Percentiles rank a stretch among this genome's conserved stretches.
These are phyloP conservation scores for Trichomonas gallinae DNA, from an alignment of 208 protist species.

Conservation along the genomic window DNA sequence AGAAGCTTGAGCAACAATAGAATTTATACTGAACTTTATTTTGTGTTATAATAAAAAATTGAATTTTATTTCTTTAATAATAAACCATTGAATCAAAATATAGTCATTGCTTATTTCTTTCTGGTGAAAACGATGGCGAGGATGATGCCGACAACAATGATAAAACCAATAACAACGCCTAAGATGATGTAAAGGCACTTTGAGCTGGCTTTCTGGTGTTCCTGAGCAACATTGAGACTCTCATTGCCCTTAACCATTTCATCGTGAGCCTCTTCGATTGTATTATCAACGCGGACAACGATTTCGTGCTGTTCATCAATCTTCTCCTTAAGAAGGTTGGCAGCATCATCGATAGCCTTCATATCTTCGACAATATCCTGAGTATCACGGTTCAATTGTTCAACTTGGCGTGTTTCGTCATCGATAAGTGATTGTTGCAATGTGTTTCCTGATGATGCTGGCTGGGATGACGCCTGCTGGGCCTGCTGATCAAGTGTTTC, in stretches of 20 bases:
- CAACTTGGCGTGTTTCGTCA: background rate
- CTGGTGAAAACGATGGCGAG: background rate
- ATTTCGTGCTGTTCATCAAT: background rate
- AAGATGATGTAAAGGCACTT: background rate
- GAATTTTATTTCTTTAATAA: no score
- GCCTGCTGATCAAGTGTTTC: background rate
- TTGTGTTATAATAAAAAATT: no score
- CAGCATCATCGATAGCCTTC: background rate
- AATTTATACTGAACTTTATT: no score
- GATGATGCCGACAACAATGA: background rate
- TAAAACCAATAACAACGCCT: background rate
- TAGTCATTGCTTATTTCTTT: no score
- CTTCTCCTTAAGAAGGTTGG: background rate
- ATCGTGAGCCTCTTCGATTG: background rate
- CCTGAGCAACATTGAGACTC: background rate
- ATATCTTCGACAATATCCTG: background rate
- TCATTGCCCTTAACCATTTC: background rate
- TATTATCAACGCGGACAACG: background rate
- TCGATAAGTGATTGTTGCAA: background rate
- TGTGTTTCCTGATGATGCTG: background rate
- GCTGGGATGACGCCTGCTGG: background rate
- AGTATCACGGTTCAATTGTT: background rate
- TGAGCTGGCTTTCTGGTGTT: background rate
- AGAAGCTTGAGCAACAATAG: background rate
- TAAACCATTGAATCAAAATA: no score